A percentile compares a stretch with the other conserved stretches of the same genome.
Conservation (phyloP, 1,284 basidiomycete species). For the Cutaneotrichosporon sp. region DNA sequence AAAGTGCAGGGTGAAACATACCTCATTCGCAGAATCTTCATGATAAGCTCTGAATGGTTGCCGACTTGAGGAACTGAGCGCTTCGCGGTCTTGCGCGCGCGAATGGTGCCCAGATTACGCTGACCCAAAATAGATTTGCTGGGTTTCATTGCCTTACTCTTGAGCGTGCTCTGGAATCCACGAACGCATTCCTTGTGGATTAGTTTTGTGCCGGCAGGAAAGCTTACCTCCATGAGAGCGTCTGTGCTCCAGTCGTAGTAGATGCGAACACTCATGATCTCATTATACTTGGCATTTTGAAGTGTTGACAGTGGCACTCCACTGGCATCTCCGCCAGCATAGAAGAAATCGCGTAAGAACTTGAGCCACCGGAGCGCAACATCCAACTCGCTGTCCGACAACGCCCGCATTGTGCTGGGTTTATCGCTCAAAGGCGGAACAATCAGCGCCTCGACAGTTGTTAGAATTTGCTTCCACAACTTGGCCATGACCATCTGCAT, state of each 20-base stretch:
- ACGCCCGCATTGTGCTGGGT: constrained; percentile 82
- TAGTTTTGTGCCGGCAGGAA: constrained; percentile 6
- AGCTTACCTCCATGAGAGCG: constrained; percentile 69
- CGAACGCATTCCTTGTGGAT: constrained; percentile 71
- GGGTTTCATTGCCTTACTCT: constrained; percentile 69
- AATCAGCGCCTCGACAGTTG: constrained; percentile 79
- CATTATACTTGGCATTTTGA: constrained; percentile 95
- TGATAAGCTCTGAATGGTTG: constrained; percentile 75
- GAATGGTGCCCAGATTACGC: constrained; percentile 89
- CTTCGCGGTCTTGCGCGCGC: constrained; percentile 89
- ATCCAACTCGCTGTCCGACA: constrained; percentile 93
- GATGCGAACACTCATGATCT: constrained; percentile 78
- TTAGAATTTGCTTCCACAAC: constrained; percentile 94
- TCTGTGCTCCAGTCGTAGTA: constrained; percentile 96
- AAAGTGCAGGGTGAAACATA: too few relatives aligned
- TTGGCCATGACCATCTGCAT: constrained; percentile 90
- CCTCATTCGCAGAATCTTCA: constrained; percentile 91
- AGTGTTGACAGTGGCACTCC: constrained; percentile 74
- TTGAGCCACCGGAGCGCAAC: constrained; percentile 98
- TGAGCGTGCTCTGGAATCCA: constrained; percentile 66
- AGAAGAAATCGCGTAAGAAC: constrained; percentile 93
- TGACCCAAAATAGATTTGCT: constrained; percentile 83
- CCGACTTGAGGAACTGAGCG: constrained; percentile 61
- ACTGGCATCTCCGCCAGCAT: constrained; percentile 86
- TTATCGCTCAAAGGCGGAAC: constrained; percentile 86